Conservation (phyloP, 257 asterid genomes). For the Scutellaria minor region DNA sequence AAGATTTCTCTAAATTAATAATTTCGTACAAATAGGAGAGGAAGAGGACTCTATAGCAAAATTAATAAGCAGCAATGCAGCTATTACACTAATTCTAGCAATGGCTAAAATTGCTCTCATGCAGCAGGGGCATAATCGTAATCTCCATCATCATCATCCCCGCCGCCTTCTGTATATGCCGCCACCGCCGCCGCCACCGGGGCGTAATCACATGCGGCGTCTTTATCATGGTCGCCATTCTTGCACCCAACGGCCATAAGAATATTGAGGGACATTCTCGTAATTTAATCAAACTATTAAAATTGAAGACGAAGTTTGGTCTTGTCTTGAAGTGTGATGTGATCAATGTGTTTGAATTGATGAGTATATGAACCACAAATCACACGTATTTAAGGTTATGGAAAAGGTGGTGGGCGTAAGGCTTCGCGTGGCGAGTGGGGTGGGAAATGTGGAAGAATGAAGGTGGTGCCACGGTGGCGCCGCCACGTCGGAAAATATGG, state of each 20-base stretch:
- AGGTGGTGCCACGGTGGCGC: conserved; percentile 30
- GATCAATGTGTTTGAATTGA: not conserved
- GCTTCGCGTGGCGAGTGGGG: conserved; percentile 22
- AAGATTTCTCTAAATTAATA: no score
- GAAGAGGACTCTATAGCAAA: not conserved
- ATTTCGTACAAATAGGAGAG: no score
- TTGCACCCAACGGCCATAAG: not conserved
- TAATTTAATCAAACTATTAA: not conserved
- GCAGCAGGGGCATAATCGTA: conserved; percentile 20
- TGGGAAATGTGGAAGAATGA: not conserved
- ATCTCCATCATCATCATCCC: conserved; percentile 19
- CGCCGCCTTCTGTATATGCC: not conserved
- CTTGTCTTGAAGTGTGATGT: not conserved
- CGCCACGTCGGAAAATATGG: conserved; percentile 30
- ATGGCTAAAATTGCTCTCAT: not conserved
- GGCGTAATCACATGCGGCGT: not conserved
- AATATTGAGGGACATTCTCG: not conserved
- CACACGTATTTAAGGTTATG: conserved; percentile 2
- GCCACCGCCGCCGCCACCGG: not conserved
- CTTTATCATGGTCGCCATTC: not conserved
- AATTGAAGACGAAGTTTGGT: no score
- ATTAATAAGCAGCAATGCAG: not conserved
- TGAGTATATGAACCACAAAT: not conserved
- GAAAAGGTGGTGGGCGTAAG: conserved; percentile 2
- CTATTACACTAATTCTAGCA: not conserved